Evolutionary conservation across 2,329 filamentous ascomycete species (phyloP).

Genomic region (Bipolaris cookei): DNA sequence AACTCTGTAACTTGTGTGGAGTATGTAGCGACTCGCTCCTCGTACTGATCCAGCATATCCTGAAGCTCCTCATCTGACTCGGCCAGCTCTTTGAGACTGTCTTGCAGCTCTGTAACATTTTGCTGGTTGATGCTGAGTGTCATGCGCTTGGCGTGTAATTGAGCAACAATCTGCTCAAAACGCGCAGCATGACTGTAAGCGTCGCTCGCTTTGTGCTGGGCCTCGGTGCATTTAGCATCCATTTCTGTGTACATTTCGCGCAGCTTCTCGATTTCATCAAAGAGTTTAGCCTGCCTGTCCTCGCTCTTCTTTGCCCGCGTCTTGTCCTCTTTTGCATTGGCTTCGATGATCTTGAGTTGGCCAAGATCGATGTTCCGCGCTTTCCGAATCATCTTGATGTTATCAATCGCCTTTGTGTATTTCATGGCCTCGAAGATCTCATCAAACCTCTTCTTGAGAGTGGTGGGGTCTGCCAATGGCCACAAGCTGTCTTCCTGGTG

Average conservation of each 20-base stretch:
- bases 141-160: conserved; percentile 77
- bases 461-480: conserved; percentile 88
- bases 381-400: conserved; percentile 86
- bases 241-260: conserved; percentile 35
- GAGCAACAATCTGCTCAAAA: conserved; percentile 75
- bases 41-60: conserved; percentile 75
- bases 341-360: conserved; percentile 75
- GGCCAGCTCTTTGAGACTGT: conserved; percentile 75
- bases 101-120: conserved; percentile 71
- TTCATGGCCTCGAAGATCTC: conserved; percentile 97
- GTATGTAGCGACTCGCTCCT: conserved; percentile 72
- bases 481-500: conserved; percentile 97
- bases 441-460: conserved; percentile 92
- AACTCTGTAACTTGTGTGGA: conserved; percentile 68
- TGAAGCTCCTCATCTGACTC: conserved; percentile 80
- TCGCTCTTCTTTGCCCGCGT: conserved; percentile 74
- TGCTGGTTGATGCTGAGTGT: conserved; percentile 73
- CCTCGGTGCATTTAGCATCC: conserved; percentile 43
- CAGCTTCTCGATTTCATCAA: conserved; percentile 67
- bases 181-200: conserved; percentile 76
- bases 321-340: conserved; percentile 81
- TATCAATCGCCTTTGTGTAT: conserved; percentile 96
- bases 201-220: conserved; percentile 61
- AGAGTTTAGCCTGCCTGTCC: conserved; percentile 63
- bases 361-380: conserved; percentile 77